Conservation (phyloP, 208 protist genomes). For the Trypanosoma scelopori region DNA sequence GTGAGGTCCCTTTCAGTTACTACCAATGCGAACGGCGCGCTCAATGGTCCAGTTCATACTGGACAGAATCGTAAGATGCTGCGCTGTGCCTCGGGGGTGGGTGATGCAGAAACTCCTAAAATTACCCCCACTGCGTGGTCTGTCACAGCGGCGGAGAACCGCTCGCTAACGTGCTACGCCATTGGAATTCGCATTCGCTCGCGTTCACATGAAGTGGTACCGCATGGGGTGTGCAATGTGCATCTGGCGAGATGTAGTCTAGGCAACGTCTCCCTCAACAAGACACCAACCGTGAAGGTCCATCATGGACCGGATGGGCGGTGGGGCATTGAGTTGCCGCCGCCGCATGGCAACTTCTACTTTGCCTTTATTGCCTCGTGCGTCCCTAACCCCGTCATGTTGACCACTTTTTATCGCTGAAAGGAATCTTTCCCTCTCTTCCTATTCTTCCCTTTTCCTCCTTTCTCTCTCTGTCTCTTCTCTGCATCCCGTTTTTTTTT, state of each 20-base stretch:
- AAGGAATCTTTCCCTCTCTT: not conserved
- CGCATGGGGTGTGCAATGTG: not conserved
- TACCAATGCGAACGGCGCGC: too few relatives aligned
- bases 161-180: constrained; percentile 42
- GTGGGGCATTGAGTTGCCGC: constrained; percentile 24
- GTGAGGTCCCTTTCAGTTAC: too few relatives aligned
- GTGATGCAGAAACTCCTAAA: too few relatives aligned
- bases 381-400: constrained; percentile 11
- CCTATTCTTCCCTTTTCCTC: constrained; percentile 12
- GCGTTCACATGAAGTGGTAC: constrained; percentile 10
- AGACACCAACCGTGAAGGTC: not conserved
- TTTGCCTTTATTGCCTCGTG: constrained; percentile 9
- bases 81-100: too few relatives aligned
- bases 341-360: constrained; percentile 25
- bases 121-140: constrained; percentile 46
- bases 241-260: not conserved
- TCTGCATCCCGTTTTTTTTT: too few relatives aligned
- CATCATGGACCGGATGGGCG: not conserved
- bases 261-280: not conserved
- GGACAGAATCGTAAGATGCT: too few relatives aligned
- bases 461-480: constrained; percentile 1
- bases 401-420: constrained; percentile 8
- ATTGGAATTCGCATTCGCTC: constrained; percentile 44
- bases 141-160: constrained; percentile 44
- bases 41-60: too few relatives aligned